Base-by-base conservation (phyloP, 768 basidiomycete genomes). In the Tricholoma matsutake region DNA sequence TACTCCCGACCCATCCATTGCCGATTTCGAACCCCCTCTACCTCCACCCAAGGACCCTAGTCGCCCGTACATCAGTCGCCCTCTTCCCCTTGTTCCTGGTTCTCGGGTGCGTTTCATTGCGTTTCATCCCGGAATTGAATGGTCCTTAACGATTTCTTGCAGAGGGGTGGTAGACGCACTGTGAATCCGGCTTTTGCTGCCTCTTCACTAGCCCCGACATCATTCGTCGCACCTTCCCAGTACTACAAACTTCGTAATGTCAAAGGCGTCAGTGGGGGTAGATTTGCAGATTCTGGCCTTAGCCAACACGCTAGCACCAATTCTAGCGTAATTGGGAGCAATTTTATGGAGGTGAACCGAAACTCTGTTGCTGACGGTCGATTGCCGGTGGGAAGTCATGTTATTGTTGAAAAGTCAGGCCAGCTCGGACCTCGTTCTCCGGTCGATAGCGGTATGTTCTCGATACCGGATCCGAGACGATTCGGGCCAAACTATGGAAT, bases 151-250 rank as follows among this genome's bases (percentile, higher is more conserved):
- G 29, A 51, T 18, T 49, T 59, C 18, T 51, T 34, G n/a, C 32
- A 79, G 70, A 68, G 68, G 52, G 73, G 81, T 51, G 73, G 78
- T 22, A 78, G 83, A 28, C 81, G 83, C 29, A 78, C 82, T 37
- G 70, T 79, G 47, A 88, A 88, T 64, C 84, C 85, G n/a, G 86
- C 87, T 2, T 83, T 79, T 64, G 87, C 81, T 0, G 79, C 86
- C 4, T 86, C 87, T 6, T 88, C 87, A n/a, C 80, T 87, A 14
- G 81, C 88, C 1, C 90, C 90, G 4, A 87, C 87, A 16, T 88
- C 88, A 5, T 93, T 91, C 67, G 85, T 92, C 8, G 89, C 88
- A 4, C 91, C 91, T 6, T 89, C 87, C 6, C 83, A 86, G 58
- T 93, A 88, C 70, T 93, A 93, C 76, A 87, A 88, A 68, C 80